Evolutionary conservation across 75 land plant genomes (phyloP).

Genomic region (Pseudotsuga menziesii): DNA sequence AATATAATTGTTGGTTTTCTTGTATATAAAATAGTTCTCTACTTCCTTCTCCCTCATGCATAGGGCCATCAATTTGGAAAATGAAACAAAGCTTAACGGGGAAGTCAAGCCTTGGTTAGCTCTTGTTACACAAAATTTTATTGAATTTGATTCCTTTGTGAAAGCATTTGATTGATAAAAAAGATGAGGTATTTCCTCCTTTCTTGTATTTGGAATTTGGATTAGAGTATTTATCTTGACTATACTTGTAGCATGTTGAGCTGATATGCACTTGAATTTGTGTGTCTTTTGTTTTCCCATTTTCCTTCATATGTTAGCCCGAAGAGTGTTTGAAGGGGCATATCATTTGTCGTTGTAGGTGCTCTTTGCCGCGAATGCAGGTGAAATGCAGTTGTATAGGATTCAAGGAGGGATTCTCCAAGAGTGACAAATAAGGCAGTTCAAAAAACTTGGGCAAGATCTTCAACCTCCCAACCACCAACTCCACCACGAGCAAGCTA

Average conservation of each 20-base stretch:
- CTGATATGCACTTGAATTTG: not conserved
- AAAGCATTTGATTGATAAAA: constrained; percentile 70
- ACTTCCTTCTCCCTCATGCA: too few species aligned
- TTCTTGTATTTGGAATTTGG: not conserved
- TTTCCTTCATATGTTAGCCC: not conserved
- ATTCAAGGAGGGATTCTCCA: too few species aligned
- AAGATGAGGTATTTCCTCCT: constrained; percentile 50
- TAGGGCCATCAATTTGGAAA: too few species aligned
- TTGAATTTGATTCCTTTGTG: constrained; percentile 62
- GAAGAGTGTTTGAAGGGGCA: not conserved
- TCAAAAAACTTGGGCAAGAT: too few species aligned
- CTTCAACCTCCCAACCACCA: too few species aligned
- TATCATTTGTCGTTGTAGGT: constrained; percentile 8
- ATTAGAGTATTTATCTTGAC: not conserved
- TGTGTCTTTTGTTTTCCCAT: not conserved
- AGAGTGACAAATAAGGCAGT: too few species aligned
- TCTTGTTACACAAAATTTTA: constrained; percentile 54
- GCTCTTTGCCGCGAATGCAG: constrained; percentile 30
- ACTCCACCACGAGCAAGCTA: too few species aligned
- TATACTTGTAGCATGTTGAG: too few species aligned
- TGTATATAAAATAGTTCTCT: too few species aligned
- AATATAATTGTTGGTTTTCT: too few species aligned
- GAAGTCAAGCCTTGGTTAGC: constrained; percentile 85
- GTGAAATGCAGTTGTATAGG: too few species aligned
- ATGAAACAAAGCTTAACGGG: too few species aligned